Evolutionary conservation across 2,329 filamentous ascomycete species (phyloP).

Genomic region (Lizonia empirigonia): DNA sequence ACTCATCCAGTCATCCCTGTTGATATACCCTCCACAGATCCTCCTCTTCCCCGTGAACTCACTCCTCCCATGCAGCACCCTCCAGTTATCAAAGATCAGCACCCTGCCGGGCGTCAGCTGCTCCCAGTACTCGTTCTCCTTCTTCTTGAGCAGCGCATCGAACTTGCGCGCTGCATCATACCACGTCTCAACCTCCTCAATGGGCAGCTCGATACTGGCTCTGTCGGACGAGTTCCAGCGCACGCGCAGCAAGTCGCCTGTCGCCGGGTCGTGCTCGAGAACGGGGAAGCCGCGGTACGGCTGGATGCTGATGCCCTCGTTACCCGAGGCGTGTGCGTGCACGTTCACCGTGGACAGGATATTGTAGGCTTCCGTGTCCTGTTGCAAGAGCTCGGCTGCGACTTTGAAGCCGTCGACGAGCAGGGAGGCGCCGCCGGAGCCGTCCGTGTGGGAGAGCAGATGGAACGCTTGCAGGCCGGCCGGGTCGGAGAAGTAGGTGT

Average conservation of each 20-base stretch:
- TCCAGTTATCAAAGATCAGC: conserved; percentile 96
- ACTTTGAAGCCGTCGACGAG: conserved; percentile 87
- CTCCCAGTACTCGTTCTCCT: conserved; percentile 75
- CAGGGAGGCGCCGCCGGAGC: conserved; percentile 74
- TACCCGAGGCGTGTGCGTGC: conserved; percentile 84
- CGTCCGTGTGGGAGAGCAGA: conserved; percentile 76
- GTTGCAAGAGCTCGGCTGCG: conserved; percentile 62
- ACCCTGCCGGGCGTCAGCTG: conserved; percentile 80
- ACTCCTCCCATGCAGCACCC: conserved; percentile 84
- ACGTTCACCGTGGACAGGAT: conserved; percentile 64
- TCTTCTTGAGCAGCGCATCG: conserved; percentile 69
- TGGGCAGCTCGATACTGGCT: conserved; percentile 66
- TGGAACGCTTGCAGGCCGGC: conserved; percentile 93
- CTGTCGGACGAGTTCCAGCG: conserved; percentile 95
- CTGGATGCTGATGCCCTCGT: conserved; percentile 79
- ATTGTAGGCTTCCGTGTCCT: conserved; percentile 63
- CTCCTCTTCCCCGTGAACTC: conserved; percentile 82
- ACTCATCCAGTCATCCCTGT: conserved; percentile 38
- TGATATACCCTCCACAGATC: conserved; percentile 82
- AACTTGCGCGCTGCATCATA: conserved; percentile 80
- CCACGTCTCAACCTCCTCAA: conserved; percentile 65
- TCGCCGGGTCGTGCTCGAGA: conserved; percentile 62
- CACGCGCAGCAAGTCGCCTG: conserved; percentile 63
- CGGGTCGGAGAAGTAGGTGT: conserved; percentile 92
- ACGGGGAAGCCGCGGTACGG: conserved; percentile 75